These are phyloP conservation scores for Dictyostelium capitatum DNA, from an alignment of 78 protist species.

Conservation along the genomic window DNA sequence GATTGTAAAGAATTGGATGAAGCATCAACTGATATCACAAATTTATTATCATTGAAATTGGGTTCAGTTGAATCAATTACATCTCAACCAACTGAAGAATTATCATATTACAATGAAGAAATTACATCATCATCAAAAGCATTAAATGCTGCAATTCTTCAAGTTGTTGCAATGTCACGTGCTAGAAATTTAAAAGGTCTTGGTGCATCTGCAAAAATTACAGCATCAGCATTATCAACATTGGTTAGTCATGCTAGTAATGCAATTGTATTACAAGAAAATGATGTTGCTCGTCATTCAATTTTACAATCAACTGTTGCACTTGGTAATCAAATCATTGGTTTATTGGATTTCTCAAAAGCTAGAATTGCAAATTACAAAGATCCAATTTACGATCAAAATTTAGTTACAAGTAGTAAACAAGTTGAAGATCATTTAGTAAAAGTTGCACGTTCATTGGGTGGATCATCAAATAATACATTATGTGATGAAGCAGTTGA, in stretches of 20 bases:
- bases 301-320: conserved; percentile 26
- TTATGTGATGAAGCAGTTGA: conserved; percentile 75
- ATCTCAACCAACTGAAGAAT: conserved; percentile 37
- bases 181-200: conserved; percentile 68
- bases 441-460: conserved; percentile 44
- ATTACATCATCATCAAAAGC: conserved; percentile 59
- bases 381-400: conserved; percentile 81
- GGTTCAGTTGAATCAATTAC: not conserved
- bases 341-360: conserved; percentile 73
- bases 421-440: conserved; percentile 45
- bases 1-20: conserved; percentile 85
- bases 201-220: conserved; percentile 70
- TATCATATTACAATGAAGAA: conserved; percentile 29
- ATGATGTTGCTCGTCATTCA: conserved; percentile 25
- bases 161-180: conserved; percentile 75
- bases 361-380: conserved; percentile 78
- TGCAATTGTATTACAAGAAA: conserved; percentile 19
- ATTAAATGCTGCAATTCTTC: conserved; percentile 61
- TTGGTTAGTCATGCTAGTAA: conserved; percentile 20
- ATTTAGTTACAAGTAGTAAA: conserved; percentile 10
- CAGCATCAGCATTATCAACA: conserved; percentile 27
- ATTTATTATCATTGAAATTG: conserved; percentile 1
- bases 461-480: conserved; percentile 14
- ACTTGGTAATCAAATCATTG: conserved; percentile 6
- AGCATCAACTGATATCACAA: conserved; percentile 58